These are phyloP conservation scores for Xerocomellus intermedius DNA, from an alignment of 768 basidiomycete species.

Conservation along the genomic window DNA sequence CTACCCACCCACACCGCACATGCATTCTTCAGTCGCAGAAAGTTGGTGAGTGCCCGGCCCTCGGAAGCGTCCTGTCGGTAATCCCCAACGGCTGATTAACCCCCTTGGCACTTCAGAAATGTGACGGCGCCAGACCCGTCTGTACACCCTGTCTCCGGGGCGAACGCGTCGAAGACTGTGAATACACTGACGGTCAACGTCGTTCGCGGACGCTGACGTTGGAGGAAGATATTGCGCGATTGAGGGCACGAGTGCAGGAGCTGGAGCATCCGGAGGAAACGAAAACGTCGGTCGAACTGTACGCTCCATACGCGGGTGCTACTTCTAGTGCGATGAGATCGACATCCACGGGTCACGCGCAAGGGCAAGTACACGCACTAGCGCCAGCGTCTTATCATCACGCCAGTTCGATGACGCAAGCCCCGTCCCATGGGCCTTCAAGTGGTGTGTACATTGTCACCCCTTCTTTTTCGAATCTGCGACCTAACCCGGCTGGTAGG, in stretches of 20 bases:
- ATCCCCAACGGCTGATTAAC: background rate
- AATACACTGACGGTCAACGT: conserved; percentile 64
- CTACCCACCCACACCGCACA: background rate
- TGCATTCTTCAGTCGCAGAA: conserved; percentile 39
- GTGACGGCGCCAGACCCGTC: conserved; percentile 61
- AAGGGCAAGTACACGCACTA: background rate
- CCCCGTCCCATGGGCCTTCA: background rate
- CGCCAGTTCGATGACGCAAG: background rate
- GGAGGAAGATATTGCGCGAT: conserved; percentile 55
- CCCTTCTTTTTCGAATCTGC: too few species aligned
- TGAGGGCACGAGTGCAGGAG: conserved; percentile 57
- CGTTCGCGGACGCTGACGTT: conserved; percentile 59
- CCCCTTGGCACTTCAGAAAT: conserved; percentile 45
- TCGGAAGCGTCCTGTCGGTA: too few species aligned
- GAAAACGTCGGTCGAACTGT: conserved; percentile 47
- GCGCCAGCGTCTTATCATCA: background rate
- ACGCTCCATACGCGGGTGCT: conserved; percentile 44
- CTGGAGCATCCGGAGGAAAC: conserved; percentile 51
- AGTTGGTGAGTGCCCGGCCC: conserved; percentile 38
- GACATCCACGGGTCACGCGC: background rate
- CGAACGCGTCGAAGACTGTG: conserved; percentile 65
- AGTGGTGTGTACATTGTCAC: background rate
- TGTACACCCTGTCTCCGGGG: conserved; percentile 63
- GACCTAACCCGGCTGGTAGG: background rate
- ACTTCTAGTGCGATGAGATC: background rate